These are phyloP conservation scores for Lipomyces spencermartinsiae DNA, from an alignment of 805 yeast species.

Conservation along the genomic window DNA sequence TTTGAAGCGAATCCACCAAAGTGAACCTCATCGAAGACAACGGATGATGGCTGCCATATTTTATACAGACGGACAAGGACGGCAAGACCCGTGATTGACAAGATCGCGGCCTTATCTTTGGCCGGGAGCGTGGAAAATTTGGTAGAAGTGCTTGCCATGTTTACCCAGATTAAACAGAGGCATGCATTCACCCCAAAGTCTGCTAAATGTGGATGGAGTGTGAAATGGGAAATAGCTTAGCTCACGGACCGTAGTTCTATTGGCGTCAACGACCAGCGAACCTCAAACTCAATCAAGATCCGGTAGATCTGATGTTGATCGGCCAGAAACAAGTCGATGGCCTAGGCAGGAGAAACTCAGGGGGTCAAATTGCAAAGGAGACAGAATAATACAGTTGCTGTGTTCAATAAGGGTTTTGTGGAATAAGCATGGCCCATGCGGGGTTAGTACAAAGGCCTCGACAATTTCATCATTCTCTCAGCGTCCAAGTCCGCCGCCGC, in stretches of 20 bases:
- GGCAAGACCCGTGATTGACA: constrained; percentile 56
- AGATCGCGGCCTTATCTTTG: constrained; percentile 31
- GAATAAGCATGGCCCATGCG: background rate
- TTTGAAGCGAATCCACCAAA: constrained; percentile 96
- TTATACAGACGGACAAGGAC: constrained; percentile 63
- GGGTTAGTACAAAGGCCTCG: background rate
- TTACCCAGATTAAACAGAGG: background rate
- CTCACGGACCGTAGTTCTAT: background rate
- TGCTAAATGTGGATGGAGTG: background rate
- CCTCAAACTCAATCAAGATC: background rate
- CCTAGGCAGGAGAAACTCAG: background rate
- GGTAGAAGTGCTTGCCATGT: constrained; percentile 13
- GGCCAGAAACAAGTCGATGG: background rate
- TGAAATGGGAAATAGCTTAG: background rate
- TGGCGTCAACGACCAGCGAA: background rate
- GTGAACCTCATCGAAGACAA: constrained; percentile 92
- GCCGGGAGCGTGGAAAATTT: constrained; percentile 31
- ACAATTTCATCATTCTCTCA: background rate
- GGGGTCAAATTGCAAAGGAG: background rate
- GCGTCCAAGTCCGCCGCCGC: background rate
- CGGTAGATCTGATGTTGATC: background rate
- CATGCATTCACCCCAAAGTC: background rate
- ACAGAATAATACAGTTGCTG: background rate
- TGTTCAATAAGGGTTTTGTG: background rate
- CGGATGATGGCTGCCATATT: constrained; percentile 73